Evolutionary conservation across 2,329 filamentous ascomycete species (phyloP), one percentile per base, ranked within the genome.

Genomic region (Apiospora arundinis): DNA sequence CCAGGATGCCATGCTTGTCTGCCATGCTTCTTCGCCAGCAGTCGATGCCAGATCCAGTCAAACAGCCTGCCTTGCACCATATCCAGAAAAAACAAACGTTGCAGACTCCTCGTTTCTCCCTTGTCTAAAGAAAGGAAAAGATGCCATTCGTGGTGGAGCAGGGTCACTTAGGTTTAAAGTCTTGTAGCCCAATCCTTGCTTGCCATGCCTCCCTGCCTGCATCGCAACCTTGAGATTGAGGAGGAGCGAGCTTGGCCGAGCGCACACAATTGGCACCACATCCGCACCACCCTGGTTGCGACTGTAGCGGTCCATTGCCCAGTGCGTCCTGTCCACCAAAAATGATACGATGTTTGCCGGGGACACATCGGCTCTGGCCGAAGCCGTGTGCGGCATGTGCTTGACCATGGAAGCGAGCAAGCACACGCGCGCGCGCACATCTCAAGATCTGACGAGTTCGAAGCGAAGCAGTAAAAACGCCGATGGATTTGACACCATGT

Each of bases 361-460:
- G 56, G 18, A 9, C 9, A 37, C 16, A 7, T 63, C 56, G 56
- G 18, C 32, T 63, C 56, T 63, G 56, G 9, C 56, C 32, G 56
- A 63, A 14, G 32, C 56, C 56, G 56, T 40, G 32, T 63, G 56
- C 52, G 52, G 52, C 52, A 37, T 60, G 52, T 60, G 52, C 52
- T 63, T 40, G 2, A 18, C 52, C 21, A 21, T 40, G 7, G 25
- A 56, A 60, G 52, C 28, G 32, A 63, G 32, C 32, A 40, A 40
- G 6, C 52, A 37, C 18, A 32, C 21, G n/a, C 9, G 12, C 18
- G 40, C 32, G 11, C 32, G 18, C 8, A 6, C 56, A 63, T 60
- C 52, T 32, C 52, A 25, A 28, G 14, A 18, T 11, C 21, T 37
- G 16, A 60, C 21, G 5, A 8, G 52, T 7, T 18, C 52, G 18